phyloP scores from a whole-genome alignment of 1,139 yeast species.

The Spathaspora sp. region DNA sequence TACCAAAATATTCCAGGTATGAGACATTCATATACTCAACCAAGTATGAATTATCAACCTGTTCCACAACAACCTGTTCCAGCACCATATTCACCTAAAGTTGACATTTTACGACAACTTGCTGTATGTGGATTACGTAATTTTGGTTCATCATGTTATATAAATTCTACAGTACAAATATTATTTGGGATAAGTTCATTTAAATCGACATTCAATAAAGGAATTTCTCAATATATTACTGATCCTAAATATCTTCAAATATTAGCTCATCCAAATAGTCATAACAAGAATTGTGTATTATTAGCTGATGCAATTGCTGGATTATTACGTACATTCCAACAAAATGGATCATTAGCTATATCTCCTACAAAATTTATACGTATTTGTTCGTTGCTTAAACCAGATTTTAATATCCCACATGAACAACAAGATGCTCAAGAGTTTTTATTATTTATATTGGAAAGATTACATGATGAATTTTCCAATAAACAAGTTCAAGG shows the following conservation, averaged over 20 bases:
- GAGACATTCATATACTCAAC: conserved; percentile 3
- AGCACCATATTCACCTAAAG: conserved; percentile 17
- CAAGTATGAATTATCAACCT: background rate
- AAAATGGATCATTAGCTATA: conserved; percentile 60
- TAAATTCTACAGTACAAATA: conserved; percentile 68
- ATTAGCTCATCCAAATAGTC: conserved; percentile 19
- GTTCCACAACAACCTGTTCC: conserved; percentile 6
- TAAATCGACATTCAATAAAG: conserved; percentile 40
- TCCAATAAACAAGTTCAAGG: conserved; percentile 24
- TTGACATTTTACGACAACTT: conserved; percentile 34
- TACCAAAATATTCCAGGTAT: background rate
- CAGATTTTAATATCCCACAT: conserved; percentile 64
- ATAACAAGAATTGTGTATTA: conserved; percentile 34
- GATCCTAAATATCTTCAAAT: conserved; percentile 28
- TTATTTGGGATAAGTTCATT: conserved; percentile 53
- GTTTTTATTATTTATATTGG: conserved; percentile 63
- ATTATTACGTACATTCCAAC: conserved; percentile 41
- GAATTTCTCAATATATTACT: conserved; percentile 41
- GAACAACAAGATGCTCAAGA: conserved; percentile 84
- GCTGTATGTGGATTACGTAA: conserved; percentile 67
- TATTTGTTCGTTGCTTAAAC: conserved; percentile 53
- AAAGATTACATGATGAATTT: conserved; percentile 68
- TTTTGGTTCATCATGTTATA: conserved; percentile 72
- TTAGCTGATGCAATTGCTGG: conserved; percentile 49
- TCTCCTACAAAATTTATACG: conserved; percentile 65